Evolutionary conservation across 2,329 filamentous ascomycete species (phyloP).

Genomic region (Aspergillus pseudoterreus): DNA sequence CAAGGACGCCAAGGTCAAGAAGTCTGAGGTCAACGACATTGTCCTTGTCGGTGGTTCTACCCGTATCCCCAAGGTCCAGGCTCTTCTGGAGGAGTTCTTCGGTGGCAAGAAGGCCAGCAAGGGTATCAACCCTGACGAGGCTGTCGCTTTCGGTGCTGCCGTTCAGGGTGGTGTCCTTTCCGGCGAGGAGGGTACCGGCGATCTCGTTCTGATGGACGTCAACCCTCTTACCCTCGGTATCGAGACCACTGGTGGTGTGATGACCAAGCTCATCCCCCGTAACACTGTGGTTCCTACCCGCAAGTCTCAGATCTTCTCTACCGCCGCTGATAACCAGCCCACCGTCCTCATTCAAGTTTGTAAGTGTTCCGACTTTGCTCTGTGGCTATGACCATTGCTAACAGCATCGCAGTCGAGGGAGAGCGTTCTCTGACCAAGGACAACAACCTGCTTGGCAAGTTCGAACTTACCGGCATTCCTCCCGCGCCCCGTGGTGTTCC

Average conservation of each 20-base stretch:
- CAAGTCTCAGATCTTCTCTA: conserved; percentile 98
- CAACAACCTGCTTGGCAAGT: conserved; percentile 97
- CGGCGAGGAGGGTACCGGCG: conserved; percentile 76
- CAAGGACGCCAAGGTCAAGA: conserved; percentile 97
- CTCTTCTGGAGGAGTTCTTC: conserved; percentile 94
- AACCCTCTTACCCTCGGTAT: conserved; percentile 96
- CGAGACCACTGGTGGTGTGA: conserved; percentile 94
- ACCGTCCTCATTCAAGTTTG: conserved; percentile 92
- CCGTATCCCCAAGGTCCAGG: conserved; percentile 96
- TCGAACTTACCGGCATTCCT: conserved; percentile 94
- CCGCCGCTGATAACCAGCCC: conserved; percentile 93
- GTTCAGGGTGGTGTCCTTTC: conserved; percentile 95
- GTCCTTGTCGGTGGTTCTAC: conserved; percentile 98
- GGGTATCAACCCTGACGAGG: conserved; percentile 99
- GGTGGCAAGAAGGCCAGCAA: conserved; percentile 94
- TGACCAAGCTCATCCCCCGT: conserved; percentile 93
- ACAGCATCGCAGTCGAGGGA: conserved; percentile 59
- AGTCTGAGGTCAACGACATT: conserved; percentile 91
- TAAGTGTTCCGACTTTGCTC: conserved; percentile 22
- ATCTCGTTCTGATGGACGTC: conserved; percentile 91
- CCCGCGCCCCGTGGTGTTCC: conserved; percentile 93
- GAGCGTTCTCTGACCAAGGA: conserved; percentile 93
- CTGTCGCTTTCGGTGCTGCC: conserved; percentile 94
- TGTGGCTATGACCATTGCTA: conserved; percentile 10
- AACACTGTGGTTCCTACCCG: conserved; percentile 93